phyloP scores from a whole-genome alignment of 2,329 filamentous ascomycete species.

The Alternaria sp. region DNA sequence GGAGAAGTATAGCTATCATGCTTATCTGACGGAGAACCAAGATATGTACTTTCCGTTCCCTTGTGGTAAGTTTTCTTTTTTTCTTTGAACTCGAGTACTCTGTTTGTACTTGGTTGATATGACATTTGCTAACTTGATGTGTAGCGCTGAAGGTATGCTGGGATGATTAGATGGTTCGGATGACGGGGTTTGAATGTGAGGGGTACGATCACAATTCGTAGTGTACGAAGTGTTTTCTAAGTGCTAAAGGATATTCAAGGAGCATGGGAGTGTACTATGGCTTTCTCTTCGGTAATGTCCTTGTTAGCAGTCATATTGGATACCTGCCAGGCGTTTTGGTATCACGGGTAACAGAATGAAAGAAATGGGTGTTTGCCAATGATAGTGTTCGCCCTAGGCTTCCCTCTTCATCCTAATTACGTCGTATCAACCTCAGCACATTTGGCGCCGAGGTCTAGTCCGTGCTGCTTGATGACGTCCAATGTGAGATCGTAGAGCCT shows the following conservation, averaged over 20 bases:
- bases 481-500: background rate
- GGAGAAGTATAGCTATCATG: slow-evolving; percentile 51
- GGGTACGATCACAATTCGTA: too few relatives aligned
- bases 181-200: too few relatives aligned
- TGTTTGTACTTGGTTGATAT: too few relatives aligned
- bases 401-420: background rate
- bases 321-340: background rate
- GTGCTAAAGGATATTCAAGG: background rate
- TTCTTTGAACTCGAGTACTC: background rate
- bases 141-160: slow-evolving; percentile 43
- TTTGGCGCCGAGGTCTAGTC: background rate
- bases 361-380: background rate
- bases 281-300: background rate
- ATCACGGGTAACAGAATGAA: background rate
- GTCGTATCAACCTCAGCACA: background rate
- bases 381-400: background rate
- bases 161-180: slow-evolving; percentile 26
- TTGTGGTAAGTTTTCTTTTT: slow-evolving; percentile 50
- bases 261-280: rapidly evolving
- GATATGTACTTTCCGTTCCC: slow-evolving; percentile 59
- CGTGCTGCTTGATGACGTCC: background rate
- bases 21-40: slow-evolving; percentile 59
- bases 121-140: slow-evolving; percentile 13
- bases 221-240: background rate
- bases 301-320: background rate